A percentile compares a stretch with the other conserved stretches of the same genome.
These are phyloP conservation scores for Suillus americanus DNA, from an alignment of 768 basidiomycete genomes.

Conservation along the genomic window DNA sequence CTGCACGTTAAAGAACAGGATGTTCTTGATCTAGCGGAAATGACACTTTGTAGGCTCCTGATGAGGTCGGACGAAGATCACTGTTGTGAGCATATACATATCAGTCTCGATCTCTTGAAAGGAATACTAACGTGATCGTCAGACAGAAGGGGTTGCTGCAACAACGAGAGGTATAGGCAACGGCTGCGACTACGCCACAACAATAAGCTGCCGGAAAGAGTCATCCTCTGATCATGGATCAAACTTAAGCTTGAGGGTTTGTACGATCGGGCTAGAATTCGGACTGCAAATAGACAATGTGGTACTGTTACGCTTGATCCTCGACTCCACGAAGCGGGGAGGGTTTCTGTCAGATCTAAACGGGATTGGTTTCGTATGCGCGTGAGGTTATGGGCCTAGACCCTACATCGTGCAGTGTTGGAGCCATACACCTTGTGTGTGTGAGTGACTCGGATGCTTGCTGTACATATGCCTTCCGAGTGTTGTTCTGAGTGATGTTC, in stretches of 20 bases:
- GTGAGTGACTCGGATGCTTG: too few species aligned
- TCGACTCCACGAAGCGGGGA: too few species aligned
- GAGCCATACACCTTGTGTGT: too few species aligned
- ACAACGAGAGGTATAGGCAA: slow-evolving; percentile 55
- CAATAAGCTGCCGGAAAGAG: slow-evolving; percentile 17
- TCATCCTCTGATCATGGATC: slow-evolving; percentile 16
- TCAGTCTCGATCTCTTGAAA: slow-evolving; percentile 1
- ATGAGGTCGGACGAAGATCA: slow-evolving; percentile 43
- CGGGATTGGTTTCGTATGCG: too few species aligned
- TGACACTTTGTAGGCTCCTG: slow-evolving; percentile 48
- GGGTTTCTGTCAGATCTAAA: too few species aligned
- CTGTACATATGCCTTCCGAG: too few species aligned
- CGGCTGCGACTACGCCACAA: slow-evolving; percentile 42
- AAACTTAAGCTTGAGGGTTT: not conserved
- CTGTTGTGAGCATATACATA: slow-evolving; percentile 45
- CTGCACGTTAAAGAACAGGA: slow-evolving; percentile 54
- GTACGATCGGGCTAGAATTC: slow-evolving; percentile 19
- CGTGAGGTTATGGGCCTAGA: too few species aligned
- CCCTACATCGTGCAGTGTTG: too few species aligned
- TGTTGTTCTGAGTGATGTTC: too few species aligned
- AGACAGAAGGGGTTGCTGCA: slow-evolving; percentile 52
- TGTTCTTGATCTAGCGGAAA: slow-evolving; percentile 47
- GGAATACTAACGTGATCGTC: slow-evolving; percentile 7
- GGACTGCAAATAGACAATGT: slow-evolving; percentile 15
- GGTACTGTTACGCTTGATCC: too few species aligned